Evolutionary conservation across 2,329 filamentous ascomycete genomes (phyloP).

Genomic region (Aspergillus sp.): DNA sequence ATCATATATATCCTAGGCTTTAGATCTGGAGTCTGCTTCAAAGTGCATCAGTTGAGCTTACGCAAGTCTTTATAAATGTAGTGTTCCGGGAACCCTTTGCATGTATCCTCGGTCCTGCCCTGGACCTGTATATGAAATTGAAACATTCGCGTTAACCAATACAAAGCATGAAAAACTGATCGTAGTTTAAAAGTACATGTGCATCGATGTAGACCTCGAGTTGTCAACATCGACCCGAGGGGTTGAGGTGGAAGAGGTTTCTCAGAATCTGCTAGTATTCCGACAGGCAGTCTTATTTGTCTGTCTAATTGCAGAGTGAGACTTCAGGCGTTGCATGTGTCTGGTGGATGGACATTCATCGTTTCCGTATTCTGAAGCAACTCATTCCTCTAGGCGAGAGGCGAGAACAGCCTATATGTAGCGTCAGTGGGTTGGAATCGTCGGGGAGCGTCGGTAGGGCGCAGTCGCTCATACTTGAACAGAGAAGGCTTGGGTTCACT

Average conservation of each 20-base stretch:
- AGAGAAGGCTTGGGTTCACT: constrained; percentile 86
- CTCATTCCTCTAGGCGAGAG: constrained; percentile 39
- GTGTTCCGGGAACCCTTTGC: neutral
- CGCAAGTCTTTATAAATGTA: neutral
- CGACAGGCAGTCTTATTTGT: neutral
- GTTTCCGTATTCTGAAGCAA: neutral
- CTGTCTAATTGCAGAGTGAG: neutral
- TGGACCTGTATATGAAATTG: neutral
- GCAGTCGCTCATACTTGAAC: constrained; percentile 60
- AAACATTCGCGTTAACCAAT: constrained; percentile 12
- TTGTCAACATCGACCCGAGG: constrained; percentile 12
- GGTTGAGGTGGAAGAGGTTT: neutral
- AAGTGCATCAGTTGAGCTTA: neutral
- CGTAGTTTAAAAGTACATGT: constrained; percentile 31
- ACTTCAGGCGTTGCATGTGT: neutral
- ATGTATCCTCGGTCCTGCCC: neutral
- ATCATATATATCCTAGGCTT: too few species aligned
- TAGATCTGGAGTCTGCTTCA: neutral
- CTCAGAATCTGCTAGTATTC: neutral
- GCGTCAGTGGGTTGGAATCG: constrained; percentile 17
- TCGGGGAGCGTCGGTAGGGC: neutral
- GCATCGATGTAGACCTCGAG: constrained; percentile 14
- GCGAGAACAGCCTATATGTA: constrained; percentile 43
- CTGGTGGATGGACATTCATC: neutral
- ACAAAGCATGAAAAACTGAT: constrained; percentile 17